Percentiles rank a stretch among this genome's conserved stretches.
These are phyloP conservation scores for Millerozyma miso DNA, from an alignment of 805 yeast genomes.

Conservation along the genomic window DNA sequence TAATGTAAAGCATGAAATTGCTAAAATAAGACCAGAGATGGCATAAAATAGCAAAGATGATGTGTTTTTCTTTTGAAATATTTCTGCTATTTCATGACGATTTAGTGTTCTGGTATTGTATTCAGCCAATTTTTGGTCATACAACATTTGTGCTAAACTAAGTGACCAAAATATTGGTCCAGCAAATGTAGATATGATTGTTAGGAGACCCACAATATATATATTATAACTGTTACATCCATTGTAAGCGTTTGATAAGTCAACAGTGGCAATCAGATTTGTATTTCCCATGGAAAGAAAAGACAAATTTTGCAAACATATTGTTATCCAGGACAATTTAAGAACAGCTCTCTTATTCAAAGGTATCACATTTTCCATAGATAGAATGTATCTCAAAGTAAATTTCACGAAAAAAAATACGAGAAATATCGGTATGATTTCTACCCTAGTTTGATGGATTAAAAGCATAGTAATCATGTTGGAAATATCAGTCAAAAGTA, in stretches of 20 bases:
- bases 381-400: conserved; percentile 5
- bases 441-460: conserved; percentile 51
- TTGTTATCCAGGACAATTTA: conserved; percentile 20
- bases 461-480: conserved; percentile 39
- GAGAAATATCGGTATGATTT: conserved; percentile 52
- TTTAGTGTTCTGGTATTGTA: conserved; percentile 13
- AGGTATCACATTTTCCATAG: background rate
- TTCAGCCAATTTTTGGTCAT: conserved; percentile 10
- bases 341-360: background rate
- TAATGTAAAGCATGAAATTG: conserved; percentile 66
- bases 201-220: conserved; percentile 66
- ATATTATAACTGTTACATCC: conserved; percentile 74
- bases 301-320: conserved; percentile 66
- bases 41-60: conserved; percentile 52
- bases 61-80: conserved; percentile 32
- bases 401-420: conserved; percentile 28
- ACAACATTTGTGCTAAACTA: conserved; percentile 37
- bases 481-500: conserved; percentile 30
- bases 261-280: conserved; percentile 87
- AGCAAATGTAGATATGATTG: conserved; percentile 80
- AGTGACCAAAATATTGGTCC: conserved; percentile 82
- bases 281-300: conserved; percentile 90
- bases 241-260: conserved; percentile 86
- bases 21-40: conserved; percentile 52
- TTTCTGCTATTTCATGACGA: conserved; percentile 24